Conservation (phyloP, 139 green algal species). For the Monoraphidium neglectum region DNA sequence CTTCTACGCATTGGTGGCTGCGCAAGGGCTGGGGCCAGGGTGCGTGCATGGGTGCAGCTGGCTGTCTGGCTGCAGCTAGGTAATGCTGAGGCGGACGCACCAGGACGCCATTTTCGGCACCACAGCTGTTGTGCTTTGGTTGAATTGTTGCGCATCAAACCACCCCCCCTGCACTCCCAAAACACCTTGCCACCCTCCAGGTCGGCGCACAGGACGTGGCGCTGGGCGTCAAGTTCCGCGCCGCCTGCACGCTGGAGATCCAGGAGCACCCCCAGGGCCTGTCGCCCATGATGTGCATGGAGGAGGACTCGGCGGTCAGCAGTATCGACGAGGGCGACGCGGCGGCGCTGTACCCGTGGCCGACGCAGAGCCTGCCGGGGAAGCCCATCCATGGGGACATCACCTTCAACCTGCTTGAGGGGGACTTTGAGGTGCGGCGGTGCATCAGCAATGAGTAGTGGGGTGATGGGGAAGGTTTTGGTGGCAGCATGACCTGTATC, state of each 20-base stretch:
- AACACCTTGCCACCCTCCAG: conserved; percentile 58
- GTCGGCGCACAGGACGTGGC: conserved; percentile 81
- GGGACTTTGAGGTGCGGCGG: conserved; percentile 83
- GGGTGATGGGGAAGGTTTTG: background rate
- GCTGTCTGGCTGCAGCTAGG: too few species aligned
- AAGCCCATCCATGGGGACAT: conserved; percentile 56
- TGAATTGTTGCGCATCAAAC: background rate
- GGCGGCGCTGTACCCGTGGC: background rate
- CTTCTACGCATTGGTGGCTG: too few species aligned
- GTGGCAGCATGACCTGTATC: background rate
- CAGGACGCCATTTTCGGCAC: too few species aligned
- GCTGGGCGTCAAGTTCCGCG: conserved; percentile 82
- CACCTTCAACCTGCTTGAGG: conserved; percentile 71
- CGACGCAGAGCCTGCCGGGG: background rate
- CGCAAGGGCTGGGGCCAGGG: too few species aligned
- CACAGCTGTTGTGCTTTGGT: too few species aligned
- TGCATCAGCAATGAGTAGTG: background rate
- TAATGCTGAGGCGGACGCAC: too few species aligned
- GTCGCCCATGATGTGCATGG: conserved; percentile 14
- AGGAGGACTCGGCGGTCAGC: background rate
- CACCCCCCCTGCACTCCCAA: background rate
- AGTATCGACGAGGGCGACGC: background rate
- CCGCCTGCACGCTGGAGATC: conserved; percentile 74
- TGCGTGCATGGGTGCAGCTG: too few species aligned
- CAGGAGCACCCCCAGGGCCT: conserved; percentile 47